phyloP scores from a whole-genome alignment of 441 rosid species.

The Capsella rubella region DNA sequence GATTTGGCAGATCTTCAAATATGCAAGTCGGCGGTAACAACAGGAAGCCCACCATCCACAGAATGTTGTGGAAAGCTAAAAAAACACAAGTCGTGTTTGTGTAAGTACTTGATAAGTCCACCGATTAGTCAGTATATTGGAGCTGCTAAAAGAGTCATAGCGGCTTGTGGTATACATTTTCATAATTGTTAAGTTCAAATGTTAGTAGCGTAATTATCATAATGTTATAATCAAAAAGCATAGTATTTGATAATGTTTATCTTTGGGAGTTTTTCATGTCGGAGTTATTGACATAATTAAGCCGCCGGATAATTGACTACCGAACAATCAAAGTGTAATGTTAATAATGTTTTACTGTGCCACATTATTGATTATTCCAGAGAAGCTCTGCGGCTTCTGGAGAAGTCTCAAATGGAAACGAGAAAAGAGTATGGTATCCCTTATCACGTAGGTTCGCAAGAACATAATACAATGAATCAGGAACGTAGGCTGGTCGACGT shows the following conservation, averaged over 20 bases:
- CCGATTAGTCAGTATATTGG: background rate
- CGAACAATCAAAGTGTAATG: no score
- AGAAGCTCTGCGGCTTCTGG: no score
- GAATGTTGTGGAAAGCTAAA: constrained; percentile 27
- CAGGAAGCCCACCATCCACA: background rate
- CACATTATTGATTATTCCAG: no score
- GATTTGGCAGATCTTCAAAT: background rate
- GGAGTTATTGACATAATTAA: no score
- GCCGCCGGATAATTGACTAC: no score
- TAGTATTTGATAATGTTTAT: background rate
- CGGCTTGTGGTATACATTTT: constrained; percentile 2
- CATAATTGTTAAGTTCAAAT: background rate
- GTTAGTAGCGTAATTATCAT: background rate
- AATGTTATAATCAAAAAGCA: background rate
- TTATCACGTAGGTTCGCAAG: no score
- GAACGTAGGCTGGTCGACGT: no score
- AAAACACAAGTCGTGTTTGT: constrained; percentile 22
- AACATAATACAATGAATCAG: no score
- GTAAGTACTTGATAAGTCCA: background rate
- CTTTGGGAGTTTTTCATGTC: background rate
- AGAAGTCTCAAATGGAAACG: no score
- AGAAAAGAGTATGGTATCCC: no score
- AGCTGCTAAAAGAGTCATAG: background rate
- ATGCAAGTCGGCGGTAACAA: background rate
- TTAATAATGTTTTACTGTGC: no score